phyloP scores from a whole-genome alignment of 208 protist species.

The Tetramitus jugosus region DNA sequence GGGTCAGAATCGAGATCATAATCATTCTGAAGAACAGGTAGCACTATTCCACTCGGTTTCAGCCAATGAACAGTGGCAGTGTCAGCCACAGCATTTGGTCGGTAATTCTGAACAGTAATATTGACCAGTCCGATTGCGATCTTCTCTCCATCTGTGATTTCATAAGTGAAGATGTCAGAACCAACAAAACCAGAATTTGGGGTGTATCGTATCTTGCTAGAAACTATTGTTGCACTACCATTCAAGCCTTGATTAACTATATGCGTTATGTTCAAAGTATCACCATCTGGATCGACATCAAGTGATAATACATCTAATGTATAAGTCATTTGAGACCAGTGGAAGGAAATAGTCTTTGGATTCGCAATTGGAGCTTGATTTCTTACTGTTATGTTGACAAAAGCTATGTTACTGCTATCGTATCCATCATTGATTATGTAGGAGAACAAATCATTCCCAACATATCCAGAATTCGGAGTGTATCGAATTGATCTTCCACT shows the following conservation, averaged over 20 bases:
- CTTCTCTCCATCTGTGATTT: neutral
- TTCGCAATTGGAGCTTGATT: neutral
- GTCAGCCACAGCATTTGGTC: neutral
- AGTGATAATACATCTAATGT: neutral
- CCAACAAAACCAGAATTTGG: neutral
- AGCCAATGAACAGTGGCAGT: neutral
- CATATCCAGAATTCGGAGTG: neutral
- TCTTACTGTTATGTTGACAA: neutral
- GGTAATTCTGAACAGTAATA: neutral
- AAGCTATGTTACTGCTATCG: neutral
- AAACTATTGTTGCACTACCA: neutral
- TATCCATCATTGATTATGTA: neutral
- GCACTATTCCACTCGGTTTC: neutral
- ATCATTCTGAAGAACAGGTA: no score
- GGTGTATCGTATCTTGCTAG: neutral
- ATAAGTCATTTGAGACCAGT: neutral
- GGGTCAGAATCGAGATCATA: no score
- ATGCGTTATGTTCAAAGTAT: neutral
- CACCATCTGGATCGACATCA: neutral
- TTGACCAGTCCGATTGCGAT: neutral
- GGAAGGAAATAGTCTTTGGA: neutral
- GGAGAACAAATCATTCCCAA: neutral
- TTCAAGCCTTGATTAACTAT: neutral
- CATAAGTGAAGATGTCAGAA: neutral
- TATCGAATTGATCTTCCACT: neutral